Base-by-base conservation (phyloP, 2,329 filamentous ascomycete species). In the Colletotrichum sp. region DNA sequence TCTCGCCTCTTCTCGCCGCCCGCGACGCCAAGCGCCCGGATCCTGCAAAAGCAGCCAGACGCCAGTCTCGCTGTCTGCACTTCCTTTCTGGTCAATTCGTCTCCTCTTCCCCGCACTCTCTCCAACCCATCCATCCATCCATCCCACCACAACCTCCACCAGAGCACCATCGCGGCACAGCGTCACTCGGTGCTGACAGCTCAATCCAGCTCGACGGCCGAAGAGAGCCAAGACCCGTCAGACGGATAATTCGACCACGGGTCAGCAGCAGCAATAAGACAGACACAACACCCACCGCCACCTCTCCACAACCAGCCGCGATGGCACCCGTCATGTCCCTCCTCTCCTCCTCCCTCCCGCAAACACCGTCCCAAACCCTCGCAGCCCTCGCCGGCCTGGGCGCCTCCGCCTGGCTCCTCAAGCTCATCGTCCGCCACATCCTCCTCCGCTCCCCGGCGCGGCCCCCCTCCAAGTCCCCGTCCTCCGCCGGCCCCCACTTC, bases 371-470 rank as follows among this genome's bases (percentile, higher is more conserved):
- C 64, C 71, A 76, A 28, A 74, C 71, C 65, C 43, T 76, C 59
- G 71, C 71, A 26, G 18, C 74, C n/a, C 70, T 76, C 70, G 71
- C 71, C 7, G 65, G 70, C 21, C 24, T 76, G 24, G 70, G 74
- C 59, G 74, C 65, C 28, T 76, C 74, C 18, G 65, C 70, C 59
- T 76, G 74, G 74, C 65, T 76, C n/a, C 24, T 76, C 12, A 74
- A 69, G 74, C 71, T 76, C 64, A 36, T 76, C 74, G 48, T 69
- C 65, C 71, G 74, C 55, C 74, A 76, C 59, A 60, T 74, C 70
- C 74, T 76, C 70, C 74, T 76, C 28, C 74, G 74, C 57, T 30
- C 39, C 34, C 70, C 74, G 21, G 64, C 74, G 28, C 73, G 73
- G 26, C 74, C 18, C 59, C 74, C 74, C 10, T 64, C 24, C 55